Base-by-base conservation (phyloP, 331 rosid species). In the Quercus tomentella region DNA sequence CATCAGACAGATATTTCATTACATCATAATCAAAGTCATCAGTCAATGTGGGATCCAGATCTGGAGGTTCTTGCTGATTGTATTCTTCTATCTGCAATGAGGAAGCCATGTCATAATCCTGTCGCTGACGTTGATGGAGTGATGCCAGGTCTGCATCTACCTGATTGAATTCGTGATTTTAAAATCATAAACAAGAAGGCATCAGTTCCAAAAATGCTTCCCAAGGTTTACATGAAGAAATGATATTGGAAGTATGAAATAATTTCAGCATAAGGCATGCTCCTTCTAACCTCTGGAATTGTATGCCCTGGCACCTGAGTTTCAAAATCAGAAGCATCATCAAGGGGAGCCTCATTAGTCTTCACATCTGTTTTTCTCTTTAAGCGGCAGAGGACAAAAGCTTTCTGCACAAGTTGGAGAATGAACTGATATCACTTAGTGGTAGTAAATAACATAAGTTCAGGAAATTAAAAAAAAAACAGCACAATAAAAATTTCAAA, bases 301-400 rank as follows among this genome's bases (percentile, higher is more conserved):
- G 5, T n/a, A 41, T 49, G 56, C 15, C 1, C 28, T 51, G 35
- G 4, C 7, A 5, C 62, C 62, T 5, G 58, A 60, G 6, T 35
- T 80, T 65, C 90, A 20, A 15, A 8, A 33, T 72, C 82, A 73
- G 73, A 20, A 25, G 45, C 63, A 75, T 78, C 81, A 81, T 67
- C 62, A 17, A 7, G 14, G 20, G 28, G 41, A 54, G 56, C 25
- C 37, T 21, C 37, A 17, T 74, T 56, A 57, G 41, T 28, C 70
- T 3, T 63, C 81, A 55, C 67, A 62, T 85, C 86, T 20, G 78
- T 0, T 33, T 74, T 85, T 73, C 25, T 76, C 62, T 52, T 82
- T 76, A 89, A 51, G 52, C 81, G 85, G 77, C 89, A 81, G 35
- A 91, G 6, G 49, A 89, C 92, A 30, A 84, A 86, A 41, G 74